phyloP scores from a whole-genome alignment of 2,329 filamentous ascomycete genomes.

The Fusarium setosum region DNA sequence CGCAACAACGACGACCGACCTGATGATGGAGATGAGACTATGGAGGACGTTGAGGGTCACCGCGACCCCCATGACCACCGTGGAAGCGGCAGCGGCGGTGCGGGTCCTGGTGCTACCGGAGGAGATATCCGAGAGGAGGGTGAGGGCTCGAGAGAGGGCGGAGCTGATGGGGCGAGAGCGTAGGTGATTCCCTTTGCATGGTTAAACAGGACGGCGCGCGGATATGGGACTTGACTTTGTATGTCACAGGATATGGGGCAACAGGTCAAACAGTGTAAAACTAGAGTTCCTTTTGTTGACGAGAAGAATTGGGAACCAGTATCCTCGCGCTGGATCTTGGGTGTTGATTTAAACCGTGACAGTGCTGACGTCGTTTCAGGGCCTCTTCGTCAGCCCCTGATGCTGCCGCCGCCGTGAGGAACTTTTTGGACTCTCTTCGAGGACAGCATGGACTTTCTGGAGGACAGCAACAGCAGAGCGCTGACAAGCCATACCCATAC shows the following conservation, averaged over 20 bases:
- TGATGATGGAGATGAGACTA: conserved; percentile 64
- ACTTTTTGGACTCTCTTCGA: conserved; percentile 87
- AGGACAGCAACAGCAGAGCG: conserved; percentile 47
- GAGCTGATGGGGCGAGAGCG: conserved; percentile 98
- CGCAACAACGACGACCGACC: conserved; percentile 60
- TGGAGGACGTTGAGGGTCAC: conserved; percentile 74
- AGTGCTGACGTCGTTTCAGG: conserved; percentile 64
- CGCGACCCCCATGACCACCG: conserved; percentile 68
- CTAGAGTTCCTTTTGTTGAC: conserved; percentile 44
- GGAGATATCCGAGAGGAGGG: conserved; percentile 94
- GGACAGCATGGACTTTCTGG: conserved; percentile 59
- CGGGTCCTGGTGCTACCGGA: conserved; percentile 87
- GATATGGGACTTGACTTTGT: conserved; percentile 35
- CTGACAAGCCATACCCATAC: conserved; percentile 78
- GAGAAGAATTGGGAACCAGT: conserved; percentile 46
- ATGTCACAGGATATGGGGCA: conserved; percentile 36
- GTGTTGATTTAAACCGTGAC: conserved; percentile 37
- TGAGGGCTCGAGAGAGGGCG: conserved; percentile 87
- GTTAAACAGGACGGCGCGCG: conserved; percentile 39
- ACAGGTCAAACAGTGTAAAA: conserved; percentile 47
- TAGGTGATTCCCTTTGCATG: conserved; percentile 74
- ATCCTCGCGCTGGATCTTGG: conserved; percentile 37
- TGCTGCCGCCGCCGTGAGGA: conserved; percentile 83
- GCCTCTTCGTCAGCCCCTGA: conserved; percentile 71
- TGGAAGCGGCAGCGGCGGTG: conserved; percentile 78